Base-by-base conservation (phyloP, 2,329 filamentous ascomycete species). In the Xylariaceae sp. region DNA sequence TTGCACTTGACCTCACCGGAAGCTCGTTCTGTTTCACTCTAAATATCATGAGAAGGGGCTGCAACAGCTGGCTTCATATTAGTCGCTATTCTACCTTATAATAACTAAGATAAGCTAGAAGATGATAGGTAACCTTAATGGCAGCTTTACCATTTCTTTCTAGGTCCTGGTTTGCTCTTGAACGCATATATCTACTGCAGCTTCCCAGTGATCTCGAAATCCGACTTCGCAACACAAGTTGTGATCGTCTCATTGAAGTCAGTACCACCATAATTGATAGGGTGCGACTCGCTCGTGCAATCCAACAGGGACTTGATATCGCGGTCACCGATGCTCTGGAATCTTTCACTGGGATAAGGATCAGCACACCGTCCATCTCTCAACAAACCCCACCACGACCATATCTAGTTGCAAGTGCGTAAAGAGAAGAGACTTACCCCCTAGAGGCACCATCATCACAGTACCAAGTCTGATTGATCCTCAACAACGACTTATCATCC, bases 381-480 rank as follows among this genome's bases (percentile, higher is more conserved):
- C n/a, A n/a, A n/a, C n/a, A n/a, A n/a, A n/a, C n/a, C n/a, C n/a
- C n/a, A n/a, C n/a, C n/a, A n/a, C n/a, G n/a, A n/a, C n/a, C n/a
- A n/a, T n/a, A n/a, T n/a, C n/a, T n/a, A 45, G 28, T 39, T 24
- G 14, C 4, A 12, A 24, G 9, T 8, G 11, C 6, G n/a, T 1
- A 16, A 16, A 3, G 16, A 21, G 6, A 24, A 24, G 3, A 14
- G 4, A 31, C 48, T 41, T 33, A 57, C 54, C 19, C 54, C 16
- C 44, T 8, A 21, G 21, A 12, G n/a, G 11, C 33, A 4, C 34
- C 54, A 24, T 53, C 48, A 36, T 53, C 43, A 31, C 54, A 53
- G 12, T 9, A 43, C 54, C 54, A 53, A 12, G 54, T 53, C 43
- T 57, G 54, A 8, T 53, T 53, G 6, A 57, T 33, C 17, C 48